These are phyloP conservation scores for Phyllosticta citribraziliensis DNA, from an alignment of 2,329 filamentous ascomycete species.

Conservation along the genomic window DNA sequence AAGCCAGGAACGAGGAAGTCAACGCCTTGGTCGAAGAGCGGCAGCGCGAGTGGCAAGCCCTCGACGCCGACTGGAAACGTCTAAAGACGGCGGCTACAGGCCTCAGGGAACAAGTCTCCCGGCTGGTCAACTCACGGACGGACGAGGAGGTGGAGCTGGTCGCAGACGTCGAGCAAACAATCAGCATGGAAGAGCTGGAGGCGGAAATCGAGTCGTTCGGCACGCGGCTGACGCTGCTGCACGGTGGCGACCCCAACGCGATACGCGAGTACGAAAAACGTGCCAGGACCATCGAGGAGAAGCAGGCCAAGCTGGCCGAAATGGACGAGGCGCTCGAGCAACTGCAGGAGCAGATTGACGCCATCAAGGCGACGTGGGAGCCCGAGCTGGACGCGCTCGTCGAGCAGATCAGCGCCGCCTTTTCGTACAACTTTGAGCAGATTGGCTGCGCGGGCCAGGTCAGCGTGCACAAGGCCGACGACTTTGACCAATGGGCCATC, in stretches of 20 bases:
- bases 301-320: conserved; percentile 47
- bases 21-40: conserved; percentile 41
- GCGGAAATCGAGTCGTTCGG: conserved; percentile 64
- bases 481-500: conserved; percentile 90
- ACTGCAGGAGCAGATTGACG: conserved; percentile 52
- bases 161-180: conserved; percentile 15
- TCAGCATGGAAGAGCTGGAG: conserved; percentile 49
- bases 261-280: conserved; percentile 56
- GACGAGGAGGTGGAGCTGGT: conserved; percentile 18
- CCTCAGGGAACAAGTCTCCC: conserved; percentile 17
- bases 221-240: conserved; percentile 69
- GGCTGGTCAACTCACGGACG: conserved; percentile 20
- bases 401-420: conserved; percentile 75
- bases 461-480: conserved; percentile 72
- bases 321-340: conserved; percentile 41
- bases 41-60: conserved; percentile 31
- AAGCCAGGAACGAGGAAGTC: conserved; percentile 53
- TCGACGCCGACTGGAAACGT: conserved; percentile 32
- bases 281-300: conserved; percentile 52
- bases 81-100: conserved; percentile 22
- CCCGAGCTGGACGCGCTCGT: conserved; percentile 71
- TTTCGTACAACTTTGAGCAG: conserved; percentile 84
- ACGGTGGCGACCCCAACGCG: conserved; percentile 64
- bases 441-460: conserved; percentile 94
- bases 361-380: conserved; percentile 69